Evolutionary conservation across 306 rosid species (phyloP), one percentile per base, ranked within the genome.

Genomic region (Pyrus bretschneideri): DNA sequence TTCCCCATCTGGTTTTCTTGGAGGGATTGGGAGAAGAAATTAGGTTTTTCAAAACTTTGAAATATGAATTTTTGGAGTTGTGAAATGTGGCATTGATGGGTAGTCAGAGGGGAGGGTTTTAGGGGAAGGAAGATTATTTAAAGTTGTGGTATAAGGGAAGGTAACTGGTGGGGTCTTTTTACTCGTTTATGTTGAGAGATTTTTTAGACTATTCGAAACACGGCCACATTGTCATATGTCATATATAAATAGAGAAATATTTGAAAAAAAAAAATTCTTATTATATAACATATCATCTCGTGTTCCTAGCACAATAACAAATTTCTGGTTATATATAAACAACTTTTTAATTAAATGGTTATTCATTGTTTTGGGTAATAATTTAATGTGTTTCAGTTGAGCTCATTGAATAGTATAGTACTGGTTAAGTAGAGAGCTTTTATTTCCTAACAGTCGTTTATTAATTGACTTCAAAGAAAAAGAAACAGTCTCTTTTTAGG

Each of bases 1-100:
- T 83, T 93, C 46, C 81, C 81, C 87, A 86, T 83, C n/a, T 25
- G 33, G n/a, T 30, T 65, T 57, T 25, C 19, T 49, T 49, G 55
- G 55, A 49, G 55, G 55, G 21, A 49, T 22, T 55, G 3, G 78
- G 69, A 69, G 73, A 65, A 25, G 46, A 59, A 44, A 4, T 15
- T 38, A 6, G 27, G 66, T 3, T 57, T 49, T 64, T 78, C 63
- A 65, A 66, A 75, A 33, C 51, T 57, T 67, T 78, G 58, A 80
- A 70, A 74, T 69, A 57, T n/a, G 62, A 82, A 38, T 54, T 52
- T 49, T 49, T 67, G 76, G 78, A 88, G 78, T 69, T 29, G 60
- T 69, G 70, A 80, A 76, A 70, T 54, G 79, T 80, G 85, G 87
- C 86, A 86, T 76, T 84, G 71, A 83, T 87, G 91, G 84, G 14